Conservation (phyloP, 495 filamentous ascomycete genomes). For the Massariosphaeria phaeospora region DNA sequence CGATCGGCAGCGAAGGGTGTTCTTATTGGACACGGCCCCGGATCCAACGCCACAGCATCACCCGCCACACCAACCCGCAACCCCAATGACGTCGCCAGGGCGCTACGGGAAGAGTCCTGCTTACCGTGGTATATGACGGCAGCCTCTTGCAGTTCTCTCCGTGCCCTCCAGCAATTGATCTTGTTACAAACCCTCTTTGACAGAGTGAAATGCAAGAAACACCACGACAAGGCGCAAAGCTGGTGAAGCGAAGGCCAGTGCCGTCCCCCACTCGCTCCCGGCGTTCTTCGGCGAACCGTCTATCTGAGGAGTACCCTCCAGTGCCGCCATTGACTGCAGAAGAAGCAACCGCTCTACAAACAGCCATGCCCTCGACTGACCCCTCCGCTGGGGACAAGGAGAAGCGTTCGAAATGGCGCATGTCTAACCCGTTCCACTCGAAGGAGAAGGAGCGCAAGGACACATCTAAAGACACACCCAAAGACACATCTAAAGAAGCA, state of each 20-base stretch:
- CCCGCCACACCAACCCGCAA: slow-evolving; percentile 5
- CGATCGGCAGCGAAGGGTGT: not conserved
- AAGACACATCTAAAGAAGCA: no score
- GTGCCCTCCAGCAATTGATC: slow-evolving; percentile 2
- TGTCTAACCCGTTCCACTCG: slow-evolving; percentile 31
- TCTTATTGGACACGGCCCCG: not conserved
- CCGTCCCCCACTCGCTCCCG: slow-evolving; percentile 9
- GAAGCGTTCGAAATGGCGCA: slow-evolving; percentile 27
- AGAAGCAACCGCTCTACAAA: not conserved
- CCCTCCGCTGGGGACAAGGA: slow-evolving; percentile 16
- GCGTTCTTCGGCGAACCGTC: slow-evolving; percentile 3
- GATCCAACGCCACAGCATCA: not conserved
- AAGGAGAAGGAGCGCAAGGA: slow-evolving; percentile 30
- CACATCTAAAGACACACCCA: no score
- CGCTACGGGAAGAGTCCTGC: slow-evolving; percentile 18
- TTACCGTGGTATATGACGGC: not conserved
- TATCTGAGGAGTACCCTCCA: slow-evolving; percentile 8
- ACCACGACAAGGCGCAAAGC: slow-evolving; percentile 14
- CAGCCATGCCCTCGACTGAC: slow-evolving; percentile 16
- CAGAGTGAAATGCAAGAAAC: slow-evolving; percentile 8
- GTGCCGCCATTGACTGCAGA: slow-evolving; percentile 12
- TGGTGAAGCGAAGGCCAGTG: slow-evolving; percentile 26
- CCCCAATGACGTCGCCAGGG: slow-evolving; percentile 10
- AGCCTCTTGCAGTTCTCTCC: not conserved
- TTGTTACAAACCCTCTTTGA: not conserved